These are phyloP conservation scores for Coemansia sp. DNA, from an alignment of 192 early-diverging fungal genomes.

Conservation along the genomic window DNA sequence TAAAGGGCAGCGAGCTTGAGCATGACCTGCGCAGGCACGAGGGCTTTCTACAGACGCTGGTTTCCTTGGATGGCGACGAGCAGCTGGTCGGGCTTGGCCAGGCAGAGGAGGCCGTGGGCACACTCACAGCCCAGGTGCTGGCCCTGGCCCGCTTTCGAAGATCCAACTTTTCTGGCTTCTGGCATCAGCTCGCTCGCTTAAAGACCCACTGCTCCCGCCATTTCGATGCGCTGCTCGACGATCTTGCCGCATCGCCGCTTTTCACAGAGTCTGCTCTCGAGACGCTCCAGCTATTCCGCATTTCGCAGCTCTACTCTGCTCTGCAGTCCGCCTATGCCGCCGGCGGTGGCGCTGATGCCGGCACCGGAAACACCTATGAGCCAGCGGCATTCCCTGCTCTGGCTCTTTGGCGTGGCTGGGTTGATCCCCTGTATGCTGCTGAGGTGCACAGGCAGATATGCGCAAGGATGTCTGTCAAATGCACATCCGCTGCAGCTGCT, in stretches of 20 bases:
- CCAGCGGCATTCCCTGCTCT: conserved; percentile 22
- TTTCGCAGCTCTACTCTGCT: conserved; percentile 30
- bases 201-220: conserved; percentile 28
- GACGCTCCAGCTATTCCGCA: conserved; percentile 41
- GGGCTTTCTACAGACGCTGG: conserved; percentile 20
- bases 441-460: conserved; percentile 23
- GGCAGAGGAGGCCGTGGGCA: conserved; percentile 36
- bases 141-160: conserved; percentile 45
- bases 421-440: conserved; percentile 21
- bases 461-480: conserved; percentile 10
- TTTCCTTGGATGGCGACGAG: conserved; percentile 22
- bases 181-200: conserved; percentile 30
- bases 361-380: neutral
- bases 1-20: conserved; percentile 37
- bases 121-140: conserved; percentile 28
- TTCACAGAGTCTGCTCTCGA: conserved; percentile 39
- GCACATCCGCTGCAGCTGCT: neutral
- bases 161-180: conserved; percentile 45
- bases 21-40: conserved; percentile 36
- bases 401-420: conserved; percentile 44
- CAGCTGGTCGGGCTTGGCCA: conserved; percentile 41
- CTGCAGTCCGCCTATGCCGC: conserved; percentile 24
- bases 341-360: neutral
- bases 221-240: conserved; percentile 22
- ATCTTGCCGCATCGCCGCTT: conserved; percentile 27